phyloP scores from a whole-genome alignment of 2,329 filamentous ascomycete genomes.

The Monilinia fructigena region DNA sequence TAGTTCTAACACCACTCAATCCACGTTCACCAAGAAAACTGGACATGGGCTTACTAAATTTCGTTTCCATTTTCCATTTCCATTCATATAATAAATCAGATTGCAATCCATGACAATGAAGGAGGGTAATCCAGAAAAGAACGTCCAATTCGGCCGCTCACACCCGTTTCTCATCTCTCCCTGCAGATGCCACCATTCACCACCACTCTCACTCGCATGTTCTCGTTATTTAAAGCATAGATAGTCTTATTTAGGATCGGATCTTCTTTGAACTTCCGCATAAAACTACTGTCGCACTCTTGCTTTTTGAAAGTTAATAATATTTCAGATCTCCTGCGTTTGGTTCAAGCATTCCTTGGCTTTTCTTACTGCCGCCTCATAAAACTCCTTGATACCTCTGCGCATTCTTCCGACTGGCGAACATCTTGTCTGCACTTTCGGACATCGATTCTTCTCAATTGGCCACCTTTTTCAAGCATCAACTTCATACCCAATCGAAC shows the following conservation, averaged over 20 bases:
- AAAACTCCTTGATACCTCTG: conserved; percentile 12
- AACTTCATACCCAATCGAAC: conserved; percentile 5
- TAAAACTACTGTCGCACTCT: conserved; percentile 7
- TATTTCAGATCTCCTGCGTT: conserved; percentile 17
- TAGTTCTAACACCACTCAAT: not conserved
- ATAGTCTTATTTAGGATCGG: conserved; percentile 12
- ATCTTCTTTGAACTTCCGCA: not conserved
- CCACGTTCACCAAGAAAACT: not conserved
- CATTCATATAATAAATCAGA: conserved; percentile 2
- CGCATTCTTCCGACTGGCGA: conserved; percentile 9
- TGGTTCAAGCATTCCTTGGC: conserved; percentile 16
- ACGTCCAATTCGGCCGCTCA: too few relatives aligned
- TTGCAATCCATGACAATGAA: conserved; percentile 9
- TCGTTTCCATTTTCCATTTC: too few relatives aligned
- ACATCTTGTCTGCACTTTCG: conserved; percentile 2
- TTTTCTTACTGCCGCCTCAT: not conserved
- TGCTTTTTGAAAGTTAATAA: conserved; percentile 13
- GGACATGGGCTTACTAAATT: not conserved
- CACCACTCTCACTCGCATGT: conserved; percentile 1
- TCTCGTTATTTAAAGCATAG: conserved; percentile 8
- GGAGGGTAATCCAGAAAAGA: not conserved
- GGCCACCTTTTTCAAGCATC: not conserved
- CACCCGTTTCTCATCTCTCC: conserved; percentile 8
- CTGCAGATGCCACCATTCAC: conserved; percentile 11
- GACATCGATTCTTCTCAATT: not conserved